phyloP scores from a whole-genome alignment of 2,329 filamentous ascomycete species.

The Fusarium nodosum region DNA sequence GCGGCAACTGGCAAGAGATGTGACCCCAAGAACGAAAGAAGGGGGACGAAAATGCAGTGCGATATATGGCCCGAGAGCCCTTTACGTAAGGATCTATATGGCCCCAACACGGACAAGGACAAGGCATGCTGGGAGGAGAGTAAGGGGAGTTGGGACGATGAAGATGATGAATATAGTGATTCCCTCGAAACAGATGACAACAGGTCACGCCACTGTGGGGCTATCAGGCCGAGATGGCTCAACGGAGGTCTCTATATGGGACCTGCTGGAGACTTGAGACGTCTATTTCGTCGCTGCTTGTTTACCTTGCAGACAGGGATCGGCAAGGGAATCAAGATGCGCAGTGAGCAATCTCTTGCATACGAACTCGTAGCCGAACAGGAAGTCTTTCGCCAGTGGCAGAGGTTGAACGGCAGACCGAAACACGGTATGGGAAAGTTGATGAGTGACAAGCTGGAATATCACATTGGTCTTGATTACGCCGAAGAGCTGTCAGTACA shows the following conservation, averaged over 20 bases:
- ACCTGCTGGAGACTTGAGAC: slow-evolving; percentile 21
- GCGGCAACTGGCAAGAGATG: slow-evolving; percentile 8
- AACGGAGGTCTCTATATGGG: slow-evolving; percentile 29
- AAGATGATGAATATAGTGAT: neutral
- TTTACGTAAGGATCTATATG: slow-evolving; percentile 14
- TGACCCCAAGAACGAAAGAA: neutral
- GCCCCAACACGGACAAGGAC: slow-evolving; percentile 8
- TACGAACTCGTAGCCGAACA: slow-evolving; percentile 8
- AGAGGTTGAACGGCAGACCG: neutral
- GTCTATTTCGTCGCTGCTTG: slow-evolving; percentile 15
- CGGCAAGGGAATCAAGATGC: neutral
- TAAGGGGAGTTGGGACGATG: too few relatives aligned
- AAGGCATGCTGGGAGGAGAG: neutral
- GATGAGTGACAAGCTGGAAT: slow-evolving; percentile 7
- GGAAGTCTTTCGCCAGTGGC: slow-evolving; percentile 11
- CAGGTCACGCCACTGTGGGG: neutral
- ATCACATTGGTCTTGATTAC: slow-evolving; percentile 11
- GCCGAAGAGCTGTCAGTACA: slow-evolving; percentile 16
- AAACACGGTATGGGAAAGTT: neutral
- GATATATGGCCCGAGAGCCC: slow-evolving; percentile 14
- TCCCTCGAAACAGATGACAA: neutral
- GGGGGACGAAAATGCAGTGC: slow-evolving; percentile 9
- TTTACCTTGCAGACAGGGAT: neutral
- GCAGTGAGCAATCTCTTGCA: slow-evolving; percentile 23
- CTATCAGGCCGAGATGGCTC: slow-evolving; percentile 8